phyloP scores from a whole-genome alignment of 805 yeast genomes.

The Wickerhamiella spandovensis region DNA sequence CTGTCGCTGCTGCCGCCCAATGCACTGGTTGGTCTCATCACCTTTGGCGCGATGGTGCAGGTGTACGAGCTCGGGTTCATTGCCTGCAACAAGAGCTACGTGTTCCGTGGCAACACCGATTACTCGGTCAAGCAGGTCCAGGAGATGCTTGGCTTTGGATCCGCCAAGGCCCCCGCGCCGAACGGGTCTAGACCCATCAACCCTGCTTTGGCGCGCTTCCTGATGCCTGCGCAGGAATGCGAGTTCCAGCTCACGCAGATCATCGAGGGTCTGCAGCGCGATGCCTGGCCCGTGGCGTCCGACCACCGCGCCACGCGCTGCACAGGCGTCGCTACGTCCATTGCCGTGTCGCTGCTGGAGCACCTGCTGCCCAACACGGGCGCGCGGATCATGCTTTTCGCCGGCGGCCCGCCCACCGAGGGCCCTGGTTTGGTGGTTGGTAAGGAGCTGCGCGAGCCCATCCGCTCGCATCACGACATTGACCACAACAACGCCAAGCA shows the following conservation, averaged over 20 bases:
- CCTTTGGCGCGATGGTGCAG: conserved; percentile 82
- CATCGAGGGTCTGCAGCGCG: conserved; percentile 62
- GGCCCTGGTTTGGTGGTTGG: conserved; percentile 93
- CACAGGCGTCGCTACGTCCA: conserved; percentile 82
- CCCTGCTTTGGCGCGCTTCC: conserved; percentile 45
- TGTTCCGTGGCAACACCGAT: conserved; percentile 83
- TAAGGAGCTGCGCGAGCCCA: conserved; percentile 83
- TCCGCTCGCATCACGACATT: conserved; percentile 93
- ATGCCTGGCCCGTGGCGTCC: conserved; percentile 81
- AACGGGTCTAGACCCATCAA: conserved; percentile 20
- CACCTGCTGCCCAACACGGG: conserved; percentile 75
- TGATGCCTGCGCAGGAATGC: conserved; percentile 59
- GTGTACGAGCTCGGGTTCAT: conserved; percentile 70
- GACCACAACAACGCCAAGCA: conserved; percentile 84
- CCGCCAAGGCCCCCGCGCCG: conserved; percentile 21
- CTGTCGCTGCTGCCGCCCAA: conserved; percentile 77
- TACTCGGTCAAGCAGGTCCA: conserved; percentile 42
- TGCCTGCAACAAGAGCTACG: conserved; percentile 57
- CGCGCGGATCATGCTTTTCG: conserved; percentile 76
- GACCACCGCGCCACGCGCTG: conserved; percentile 73
- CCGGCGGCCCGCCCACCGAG: conserved; percentile 92
- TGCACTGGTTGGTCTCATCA: conserved; percentile 74
- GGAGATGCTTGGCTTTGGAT: conserved; percentile 41
- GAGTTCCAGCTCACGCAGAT: conserved; percentile 73
- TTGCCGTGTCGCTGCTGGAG: conserved; percentile 72